Percentiles rank a stretch among this genome's conserved stretches.
Evolutionary conservation across 352 stramenopile genomes (phyloP).

Genomic region (Globisporangium sylvaticum): DNA sequence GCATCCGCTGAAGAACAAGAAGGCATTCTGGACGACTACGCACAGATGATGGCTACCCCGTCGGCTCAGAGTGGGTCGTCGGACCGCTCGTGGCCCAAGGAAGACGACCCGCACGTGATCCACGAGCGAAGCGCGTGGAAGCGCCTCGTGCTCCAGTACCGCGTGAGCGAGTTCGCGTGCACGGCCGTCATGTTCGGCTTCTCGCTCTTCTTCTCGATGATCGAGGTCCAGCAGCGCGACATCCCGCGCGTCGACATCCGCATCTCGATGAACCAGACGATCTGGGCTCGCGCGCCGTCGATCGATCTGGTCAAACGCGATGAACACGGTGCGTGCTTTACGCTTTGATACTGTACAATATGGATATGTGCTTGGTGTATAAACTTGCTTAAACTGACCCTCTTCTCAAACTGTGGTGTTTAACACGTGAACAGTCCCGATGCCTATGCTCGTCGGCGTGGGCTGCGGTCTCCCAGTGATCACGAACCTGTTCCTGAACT

Average conservation of each 20-base stretch:
- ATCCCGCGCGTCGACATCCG: conserved; percentile 51
- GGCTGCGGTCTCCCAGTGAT: conserved; percentile 34
- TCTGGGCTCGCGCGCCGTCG: conserved; percentile 46
- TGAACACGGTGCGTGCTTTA: conserved; percentile 23
- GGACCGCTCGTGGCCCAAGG: conserved; percentile 6
- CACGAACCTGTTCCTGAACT: conserved; percentile 57
- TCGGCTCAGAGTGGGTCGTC: neutral
- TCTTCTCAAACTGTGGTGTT: neutral
- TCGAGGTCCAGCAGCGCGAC: conserved; percentile 49
- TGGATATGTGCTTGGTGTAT: neutral
- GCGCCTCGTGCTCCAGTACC: conserved; percentile 31
- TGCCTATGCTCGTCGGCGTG: conserved; percentile 38
- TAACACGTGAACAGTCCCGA: conserved; percentile 34
- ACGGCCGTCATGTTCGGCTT: conserved; percentile 41
- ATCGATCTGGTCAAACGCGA: conserved; percentile 44
- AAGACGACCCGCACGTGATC: conserved; percentile 13
- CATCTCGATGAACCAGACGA: conserved; percentile 30
- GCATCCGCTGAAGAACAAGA: neutral
- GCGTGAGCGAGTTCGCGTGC: conserved; percentile 54
- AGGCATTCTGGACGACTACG: neutral
- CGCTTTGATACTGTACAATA: neutral
- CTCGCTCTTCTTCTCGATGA: conserved; percentile 45
- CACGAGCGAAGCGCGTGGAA: conserved; percentile 19
- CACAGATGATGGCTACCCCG: conserved; percentile 13
- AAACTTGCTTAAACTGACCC: neutral